Conservation (phyloP, 495 filamentous ascomycete species). For the Tuber melanosporum region DNA sequence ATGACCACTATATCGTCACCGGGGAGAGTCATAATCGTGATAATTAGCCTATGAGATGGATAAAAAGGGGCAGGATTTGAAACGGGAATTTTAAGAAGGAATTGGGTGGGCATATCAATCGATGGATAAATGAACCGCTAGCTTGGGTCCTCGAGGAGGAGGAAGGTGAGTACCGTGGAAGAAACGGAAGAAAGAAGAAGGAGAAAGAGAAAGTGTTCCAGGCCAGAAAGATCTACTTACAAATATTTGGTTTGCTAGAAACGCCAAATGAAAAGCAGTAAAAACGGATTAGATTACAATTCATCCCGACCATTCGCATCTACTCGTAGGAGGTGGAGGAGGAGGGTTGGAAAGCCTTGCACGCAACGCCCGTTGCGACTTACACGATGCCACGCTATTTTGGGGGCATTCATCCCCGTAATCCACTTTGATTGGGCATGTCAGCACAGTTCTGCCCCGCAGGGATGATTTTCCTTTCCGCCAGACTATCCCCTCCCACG, state of each 20-base stretch:
- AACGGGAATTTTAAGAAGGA: not conserved
- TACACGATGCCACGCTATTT: slow-evolving; percentile 50
- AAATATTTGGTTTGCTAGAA: slow-evolving; percentile 36
- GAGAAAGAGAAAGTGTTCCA: not conserved
- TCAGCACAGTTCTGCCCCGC: slow-evolving; percentile 30
- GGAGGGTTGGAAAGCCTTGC: not conserved
- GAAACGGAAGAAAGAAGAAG: too few species aligned
- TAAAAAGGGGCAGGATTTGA: not conserved
- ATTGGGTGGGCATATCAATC: not conserved
- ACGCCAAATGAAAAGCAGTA: slow-evolving; percentile 24
- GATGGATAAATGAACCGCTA: not conserved
- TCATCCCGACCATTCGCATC: slow-evolving; percentile 9
- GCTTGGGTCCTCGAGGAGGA: not conserved
- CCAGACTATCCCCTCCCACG: not conserved
- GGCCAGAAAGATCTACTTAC: slow-evolving; percentile 18
- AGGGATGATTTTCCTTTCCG: not conserved
- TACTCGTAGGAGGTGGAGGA: not conserved
- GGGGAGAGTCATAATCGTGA: not conserved
- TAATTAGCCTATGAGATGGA: not conserved
- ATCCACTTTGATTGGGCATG: slow-evolving; percentile 49
- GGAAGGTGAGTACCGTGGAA: not conserved
- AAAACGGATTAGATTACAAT: slow-evolving; percentile 25
- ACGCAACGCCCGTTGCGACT: slow-evolving; percentile 16
- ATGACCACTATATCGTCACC: slow-evolving; percentile 51
- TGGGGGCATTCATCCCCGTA: slow-evolving; percentile 59